Conservation (phyloP, 306 rosid species). For the Prunus mume region DNA sequence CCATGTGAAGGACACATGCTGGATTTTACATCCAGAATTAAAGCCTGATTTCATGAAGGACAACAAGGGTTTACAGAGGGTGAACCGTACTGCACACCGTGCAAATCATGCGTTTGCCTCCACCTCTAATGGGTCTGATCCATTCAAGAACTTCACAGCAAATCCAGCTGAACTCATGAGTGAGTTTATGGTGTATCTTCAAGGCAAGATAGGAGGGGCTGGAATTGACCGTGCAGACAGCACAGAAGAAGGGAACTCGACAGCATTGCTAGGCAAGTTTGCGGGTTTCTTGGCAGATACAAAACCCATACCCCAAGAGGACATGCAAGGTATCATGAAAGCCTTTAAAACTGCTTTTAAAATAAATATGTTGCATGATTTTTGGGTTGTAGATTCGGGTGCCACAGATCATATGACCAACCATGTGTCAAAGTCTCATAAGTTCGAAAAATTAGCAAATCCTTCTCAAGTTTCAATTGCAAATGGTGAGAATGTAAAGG, state of each 20-base stretch:
- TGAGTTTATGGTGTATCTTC: too few species aligned
- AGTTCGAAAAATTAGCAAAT: background rate
- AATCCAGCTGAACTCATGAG: too few species aligned
- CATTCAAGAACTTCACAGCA: too few species aligned
- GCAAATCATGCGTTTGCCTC: background rate
- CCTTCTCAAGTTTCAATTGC: background rate
- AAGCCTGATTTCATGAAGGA: background rate
- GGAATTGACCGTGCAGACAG: background rate
- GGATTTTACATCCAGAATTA: background rate
- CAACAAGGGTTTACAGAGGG: background rate
- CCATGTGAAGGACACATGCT: background rate
- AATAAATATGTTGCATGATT: too few species aligned
- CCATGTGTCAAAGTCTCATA: background rate
- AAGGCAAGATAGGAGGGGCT: background rate
- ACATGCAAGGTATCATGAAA: too few species aligned
- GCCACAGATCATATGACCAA: too few species aligned
- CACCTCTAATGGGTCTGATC: too few species aligned
- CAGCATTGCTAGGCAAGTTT: background rate
- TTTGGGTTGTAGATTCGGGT: too few species aligned
- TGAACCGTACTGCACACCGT: background rate
- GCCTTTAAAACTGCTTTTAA: too few species aligned
- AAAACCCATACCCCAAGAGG: rapidly evolving
- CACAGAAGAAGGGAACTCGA: background rate
- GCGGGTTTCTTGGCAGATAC: background rate
- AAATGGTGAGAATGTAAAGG: background rate